phyloP scores from a whole-genome alignment of 2,329 filamentous ascomycete species.

The Dactylonectria estremocensis region DNA sequence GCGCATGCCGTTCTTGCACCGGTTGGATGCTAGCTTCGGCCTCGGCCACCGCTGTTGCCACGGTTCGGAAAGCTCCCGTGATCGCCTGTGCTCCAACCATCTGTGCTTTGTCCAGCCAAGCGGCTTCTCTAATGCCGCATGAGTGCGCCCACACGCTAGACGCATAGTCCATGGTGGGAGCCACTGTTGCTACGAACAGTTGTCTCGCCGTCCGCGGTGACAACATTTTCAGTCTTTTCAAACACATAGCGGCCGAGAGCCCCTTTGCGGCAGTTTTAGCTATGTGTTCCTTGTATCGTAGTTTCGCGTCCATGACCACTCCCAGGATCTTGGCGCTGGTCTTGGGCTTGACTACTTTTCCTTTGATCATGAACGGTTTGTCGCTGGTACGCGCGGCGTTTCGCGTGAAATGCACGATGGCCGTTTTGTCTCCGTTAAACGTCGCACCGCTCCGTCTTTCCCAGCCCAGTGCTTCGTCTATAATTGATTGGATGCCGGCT shows the following conservation, averaged over 20 bases:
- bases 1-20: background rate
- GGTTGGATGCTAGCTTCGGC: background rate
- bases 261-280: conserved; percentile 3
- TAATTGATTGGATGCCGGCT: background rate
- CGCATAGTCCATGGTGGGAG: background rate
- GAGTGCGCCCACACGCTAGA: background rate
- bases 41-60: background rate
- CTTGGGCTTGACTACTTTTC: too few relatives aligned
- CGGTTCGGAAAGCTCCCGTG: background rate
- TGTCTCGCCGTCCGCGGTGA: background rate
- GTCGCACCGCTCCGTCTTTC: background rate
- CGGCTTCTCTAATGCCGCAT: background rate
- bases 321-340: too few relatives aligned
- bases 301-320: conserved; percentile 1
- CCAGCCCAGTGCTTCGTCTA: background rate
- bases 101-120: background rate
- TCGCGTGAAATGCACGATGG: background rate
- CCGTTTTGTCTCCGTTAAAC: background rate
- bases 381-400: too few relatives aligned
- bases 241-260: background rate
- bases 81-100: background rate
- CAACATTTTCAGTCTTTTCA: background rate
- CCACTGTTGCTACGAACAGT: background rate
- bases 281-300: conserved; percentile 1
- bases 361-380: too few relatives aligned